phyloP scores from a whole-genome alignment of 176 grass and related monocot species.

The Secale cereale region DNA sequence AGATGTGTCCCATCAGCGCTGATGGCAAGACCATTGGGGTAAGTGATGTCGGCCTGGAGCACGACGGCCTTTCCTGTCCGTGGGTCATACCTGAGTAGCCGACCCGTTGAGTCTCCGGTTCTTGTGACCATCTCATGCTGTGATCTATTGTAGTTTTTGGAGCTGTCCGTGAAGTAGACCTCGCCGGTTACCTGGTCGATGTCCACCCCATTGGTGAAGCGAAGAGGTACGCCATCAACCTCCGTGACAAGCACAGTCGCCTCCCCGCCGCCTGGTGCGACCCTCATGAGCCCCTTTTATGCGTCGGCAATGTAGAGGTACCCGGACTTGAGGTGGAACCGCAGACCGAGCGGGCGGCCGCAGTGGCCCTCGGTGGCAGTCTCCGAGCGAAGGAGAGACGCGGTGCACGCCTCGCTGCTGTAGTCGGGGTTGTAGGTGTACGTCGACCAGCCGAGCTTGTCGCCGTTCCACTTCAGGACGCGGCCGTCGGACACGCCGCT shows the following conservation, averaged over 20 bases:
- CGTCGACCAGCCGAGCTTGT: background rate
- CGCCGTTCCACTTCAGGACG: background rate
- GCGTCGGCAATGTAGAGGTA: background rate
- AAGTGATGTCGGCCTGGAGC: background rate
- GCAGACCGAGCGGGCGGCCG: background rate
- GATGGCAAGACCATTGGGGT: background rate
- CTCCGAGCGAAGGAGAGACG: background rate
- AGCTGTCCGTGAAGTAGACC: background rate
- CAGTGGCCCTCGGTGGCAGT: background rate
- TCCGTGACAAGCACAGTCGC: background rate
- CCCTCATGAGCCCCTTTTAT: background rate
- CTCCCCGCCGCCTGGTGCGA: background rate
- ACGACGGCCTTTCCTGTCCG: background rate
- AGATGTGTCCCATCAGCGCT: background rate
- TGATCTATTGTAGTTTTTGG: background rate
- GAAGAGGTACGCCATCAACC: background rate
- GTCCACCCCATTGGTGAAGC: background rate
- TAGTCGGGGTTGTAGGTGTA: background rate
- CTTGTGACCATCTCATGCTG: background rate
- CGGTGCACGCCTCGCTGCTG: background rate
- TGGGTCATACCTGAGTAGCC: background rate
- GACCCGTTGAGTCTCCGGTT: background rate
- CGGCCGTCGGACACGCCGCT: slow-evolving; percentile 4
- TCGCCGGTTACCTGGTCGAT: background rate
- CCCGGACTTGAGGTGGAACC: background rate